Evolutionary conservation across 108 stramenopile genomes (phyloP).

Genomic region (Cylindrotheca closterium): DNA sequence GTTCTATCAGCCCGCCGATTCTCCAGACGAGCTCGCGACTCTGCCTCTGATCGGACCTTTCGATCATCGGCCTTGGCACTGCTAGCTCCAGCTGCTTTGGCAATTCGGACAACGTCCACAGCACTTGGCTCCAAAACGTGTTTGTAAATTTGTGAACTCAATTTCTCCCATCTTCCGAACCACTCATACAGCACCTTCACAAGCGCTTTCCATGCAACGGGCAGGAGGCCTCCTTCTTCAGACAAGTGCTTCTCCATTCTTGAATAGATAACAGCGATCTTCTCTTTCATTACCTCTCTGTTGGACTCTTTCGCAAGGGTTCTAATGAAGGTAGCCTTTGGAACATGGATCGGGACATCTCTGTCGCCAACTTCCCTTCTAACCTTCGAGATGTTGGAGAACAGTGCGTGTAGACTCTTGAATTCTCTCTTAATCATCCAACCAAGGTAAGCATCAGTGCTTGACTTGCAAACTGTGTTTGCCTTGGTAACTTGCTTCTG

Average conservation of each 20-base stretch:
- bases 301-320: conserved; percentile 85
- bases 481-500: conserved; percentile 80
- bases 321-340: conserved; percentile 75
- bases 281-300: conserved; percentile 82
- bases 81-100: conserved; percentile 71
- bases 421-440: conserved; percentile 94
- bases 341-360: conserved; percentile 82
- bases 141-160: conserved; percentile 80
- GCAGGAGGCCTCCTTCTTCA: conserved; percentile 79
- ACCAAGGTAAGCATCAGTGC: conserved; percentile 87
- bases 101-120: conserved; percentile 84
- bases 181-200: conserved; percentile 90
- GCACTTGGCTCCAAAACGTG: conserved; percentile 83
- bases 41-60: neutral
- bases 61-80: conserved; percentile 15
- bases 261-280: conserved; percentile 77
- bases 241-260: conserved; percentile 90
- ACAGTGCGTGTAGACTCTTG: conserved; percentile 83
- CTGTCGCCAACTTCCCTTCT: conserved; percentile 80
- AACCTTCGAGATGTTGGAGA: conserved; percentile 80
- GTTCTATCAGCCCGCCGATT: neutral
- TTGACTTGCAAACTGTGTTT: conserved; percentile 79
- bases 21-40: neutral
- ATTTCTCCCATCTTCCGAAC: conserved; percentile 91
- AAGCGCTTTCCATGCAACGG: conserved; percentile 89